Evolutionary conservation across 1,284 basidiomycete species (phyloP).

Genomic region (Rhodotorula glutinis): DNA sequence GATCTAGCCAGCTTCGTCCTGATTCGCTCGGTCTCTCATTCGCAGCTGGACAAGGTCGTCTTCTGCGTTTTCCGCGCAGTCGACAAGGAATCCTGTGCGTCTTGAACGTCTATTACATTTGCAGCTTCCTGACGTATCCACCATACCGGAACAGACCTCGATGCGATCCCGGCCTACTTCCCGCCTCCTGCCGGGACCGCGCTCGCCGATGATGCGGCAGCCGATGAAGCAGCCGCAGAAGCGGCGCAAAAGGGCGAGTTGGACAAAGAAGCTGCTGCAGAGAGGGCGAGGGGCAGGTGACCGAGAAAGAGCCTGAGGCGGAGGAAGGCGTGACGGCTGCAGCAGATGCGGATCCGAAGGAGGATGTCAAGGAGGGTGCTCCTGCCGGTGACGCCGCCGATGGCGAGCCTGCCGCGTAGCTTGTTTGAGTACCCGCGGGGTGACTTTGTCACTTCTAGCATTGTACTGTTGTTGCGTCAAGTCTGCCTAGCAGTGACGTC

Average conservation of each 20-base stretch:
- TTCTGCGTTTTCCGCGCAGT: slow-evolving; percentile 68
- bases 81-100: slow-evolving; percentile 50
- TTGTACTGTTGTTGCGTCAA: no score
- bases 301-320: background rate
- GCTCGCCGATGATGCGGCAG: background rate
- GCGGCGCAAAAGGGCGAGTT: background rate
- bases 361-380: background rate
- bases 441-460: no score
- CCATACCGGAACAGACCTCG: slow-evolving; percentile 13
- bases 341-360: background rate
- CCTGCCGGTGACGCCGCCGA: background rate
- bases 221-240: background rate
- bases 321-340: background rate
- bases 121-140: no score
- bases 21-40: background rate
- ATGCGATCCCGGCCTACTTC: slow-evolving; percentile 29
- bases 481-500: no score
- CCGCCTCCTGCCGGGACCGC: slow-evolving; percentile 19
- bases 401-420: background rate
- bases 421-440: no score
- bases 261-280: no score
- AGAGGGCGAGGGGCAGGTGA: no score
- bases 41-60: slow-evolving; percentile 65
- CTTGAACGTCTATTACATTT: background rate
- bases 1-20: no score